These are phyloP conservation scores for Brassica cretica DNA, from an alignment of 345 rosid species.

Conservation along the genomic window DNA sequence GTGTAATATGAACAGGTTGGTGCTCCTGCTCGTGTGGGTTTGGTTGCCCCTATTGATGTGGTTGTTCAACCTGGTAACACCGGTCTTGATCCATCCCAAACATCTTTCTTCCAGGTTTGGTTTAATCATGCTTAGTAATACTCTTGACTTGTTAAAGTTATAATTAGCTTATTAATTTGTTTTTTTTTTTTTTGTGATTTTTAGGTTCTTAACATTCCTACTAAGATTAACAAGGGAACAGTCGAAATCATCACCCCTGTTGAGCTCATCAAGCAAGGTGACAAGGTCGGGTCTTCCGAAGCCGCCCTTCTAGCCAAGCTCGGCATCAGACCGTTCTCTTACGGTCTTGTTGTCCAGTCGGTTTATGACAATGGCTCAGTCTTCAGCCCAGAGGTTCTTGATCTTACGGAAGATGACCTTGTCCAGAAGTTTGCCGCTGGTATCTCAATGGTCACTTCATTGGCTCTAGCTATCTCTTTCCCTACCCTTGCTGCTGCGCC, in stretches of 20 bases:
- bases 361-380: constrained; percentile 90
- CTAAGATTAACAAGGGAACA: constrained; percentile 87
- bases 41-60: constrained; percentile 93
- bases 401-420: constrained; percentile 81
- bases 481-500: constrained; percentile 77
- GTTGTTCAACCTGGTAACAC: constrained; percentile 99
- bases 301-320: constrained; percentile 78
- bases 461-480: constrained; percentile 71
- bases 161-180: background rate
- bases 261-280: constrained; percentile 77
- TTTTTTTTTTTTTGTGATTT: background rate
- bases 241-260: constrained; percentile 85
- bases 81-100: constrained; percentile 96
- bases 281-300: constrained; percentile 80
- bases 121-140: no score
- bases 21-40: constrained; percentile 99
- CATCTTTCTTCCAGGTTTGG: constrained; percentile 91
- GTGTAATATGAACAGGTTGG: constrained; percentile 61
- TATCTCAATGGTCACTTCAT: constrained; percentile 79
- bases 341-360: constrained; percentile 71
- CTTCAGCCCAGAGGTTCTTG: constrained; percentile 90
- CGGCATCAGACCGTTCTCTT: constrained; percentile 74
- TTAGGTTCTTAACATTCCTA: constrained; percentile 75
- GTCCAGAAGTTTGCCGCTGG: constrained; percentile 73
- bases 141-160: background rate